Percentiles rank a stretch among this genome's conserved stretches.
Conservation (phyloP, 2,329 filamentous ascomycete species). For the Penicillium sp. region DNA sequence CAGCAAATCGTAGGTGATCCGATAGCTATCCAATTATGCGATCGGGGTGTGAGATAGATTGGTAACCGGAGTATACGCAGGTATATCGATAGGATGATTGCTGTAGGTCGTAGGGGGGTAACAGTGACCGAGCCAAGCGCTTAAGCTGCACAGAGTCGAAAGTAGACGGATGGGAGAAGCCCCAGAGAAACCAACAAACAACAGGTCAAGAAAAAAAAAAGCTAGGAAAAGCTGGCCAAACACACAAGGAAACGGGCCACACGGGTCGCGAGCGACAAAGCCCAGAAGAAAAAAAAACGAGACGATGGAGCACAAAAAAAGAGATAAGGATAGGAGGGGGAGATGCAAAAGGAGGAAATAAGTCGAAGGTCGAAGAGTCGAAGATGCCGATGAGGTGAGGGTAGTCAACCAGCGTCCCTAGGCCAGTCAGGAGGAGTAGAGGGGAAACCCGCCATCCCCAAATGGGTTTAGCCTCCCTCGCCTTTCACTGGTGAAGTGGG, state of each 20-base stretch:
- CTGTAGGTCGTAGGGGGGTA: conserved; percentile 20
- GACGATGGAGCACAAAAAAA: conserved; percentile 29
- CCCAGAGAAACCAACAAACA: conserved; percentile 22
- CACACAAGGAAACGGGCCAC: conserved; percentile 25
- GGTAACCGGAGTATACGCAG: background rate
- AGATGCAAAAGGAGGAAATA: conserved; percentile 13
- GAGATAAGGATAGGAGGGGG: conserved; percentile 25
- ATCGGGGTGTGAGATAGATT: background rate
- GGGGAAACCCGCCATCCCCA: conserved; percentile 27
- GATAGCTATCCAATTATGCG: background rate
- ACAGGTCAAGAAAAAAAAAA: conserved; percentile 11
- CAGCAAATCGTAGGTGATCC: conserved; percentile 19
- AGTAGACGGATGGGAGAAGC: conserved; percentile 29
- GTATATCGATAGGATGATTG: background rate
- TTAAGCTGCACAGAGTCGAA: conserved; percentile 24
- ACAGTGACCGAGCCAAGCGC: conserved; percentile 13
- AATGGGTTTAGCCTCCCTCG: conserved; percentile 28
- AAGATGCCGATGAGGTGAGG: conserved; percentile 5
- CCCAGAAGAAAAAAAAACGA: conserved; percentile 32
- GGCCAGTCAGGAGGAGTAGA: conserved; percentile 24
- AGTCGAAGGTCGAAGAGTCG: background rate
- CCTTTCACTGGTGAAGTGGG: background rate
- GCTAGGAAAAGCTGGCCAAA: conserved; percentile 26
- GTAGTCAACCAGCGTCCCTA: background rate
- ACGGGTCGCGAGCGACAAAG: conserved; percentile 37